Evolutionary conservation across 495 filamentous ascomycete genomes (phyloP), one percentile per base, ranked within the genome.

Genomic region (Hapsidospora chrysogenum): DNA sequence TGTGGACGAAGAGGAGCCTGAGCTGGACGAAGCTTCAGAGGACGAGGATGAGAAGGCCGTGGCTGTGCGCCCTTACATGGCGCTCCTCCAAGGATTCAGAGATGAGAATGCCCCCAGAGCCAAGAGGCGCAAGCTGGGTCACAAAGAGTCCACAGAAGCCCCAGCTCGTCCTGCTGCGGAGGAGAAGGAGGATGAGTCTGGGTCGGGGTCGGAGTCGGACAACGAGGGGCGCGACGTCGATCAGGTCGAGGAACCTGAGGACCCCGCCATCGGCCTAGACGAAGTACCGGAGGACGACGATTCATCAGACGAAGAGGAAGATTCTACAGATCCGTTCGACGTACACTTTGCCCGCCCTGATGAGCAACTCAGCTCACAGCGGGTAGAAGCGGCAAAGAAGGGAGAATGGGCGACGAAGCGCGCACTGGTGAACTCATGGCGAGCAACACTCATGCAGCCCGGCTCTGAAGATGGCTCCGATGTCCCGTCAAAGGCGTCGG

Each of bases 291-390:
- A 48, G 9, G 45, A 63, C 43, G 56, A 53, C 9, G 23, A 26
- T 11, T 26, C 23, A 6, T 41, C 40, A 14, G 58, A 66, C 9
- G 67, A 73, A 31, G 51, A 65, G 14, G 59, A 64, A 20, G 61
- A 73, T 54, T 50, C 53, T 17, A 60, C 61, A 1, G 85, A 92
- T 51, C 76, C 81, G 2, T 94, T 92, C 47, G 74, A 85, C 32
- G 58, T 62, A 22, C 87, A 94, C 52, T 87, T 93, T 53, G 66
- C 69, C 19, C 54, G 57, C 15, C 68, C 72, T 1, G 67, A 80
- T 13, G 68, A 76, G 26, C 56, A 64, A 4, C 52, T 64, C 14
- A 42, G 85, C 2, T 53, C 58, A 7, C 53, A 53, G 41, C 61
- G 62, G 32, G 27, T 72, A 7, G 57, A 58, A 21, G 51, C 57